Conservation (phyloP, 257 asterid genomes). For the Cinchona pubescens region DNA sequence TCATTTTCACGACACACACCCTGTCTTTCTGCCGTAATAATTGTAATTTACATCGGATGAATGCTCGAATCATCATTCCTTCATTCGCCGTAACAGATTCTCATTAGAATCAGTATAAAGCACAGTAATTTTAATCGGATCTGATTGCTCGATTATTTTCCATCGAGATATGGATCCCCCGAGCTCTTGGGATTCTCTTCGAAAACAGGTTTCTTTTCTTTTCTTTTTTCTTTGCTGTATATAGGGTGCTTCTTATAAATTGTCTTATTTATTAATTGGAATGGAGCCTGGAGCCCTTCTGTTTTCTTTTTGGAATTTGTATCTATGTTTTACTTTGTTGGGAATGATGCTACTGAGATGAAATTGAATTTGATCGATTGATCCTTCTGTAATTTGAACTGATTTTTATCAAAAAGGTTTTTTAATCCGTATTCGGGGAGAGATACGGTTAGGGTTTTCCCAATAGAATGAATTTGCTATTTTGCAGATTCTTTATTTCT, state of each 20-base stretch:
- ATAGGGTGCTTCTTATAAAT: not conserved
- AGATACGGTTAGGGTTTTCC: too few species aligned
- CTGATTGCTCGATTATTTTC: constrained; percentile 1
- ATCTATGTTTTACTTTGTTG: not conserved
- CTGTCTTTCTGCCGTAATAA: too few species aligned
- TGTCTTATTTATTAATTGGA: not conserved
- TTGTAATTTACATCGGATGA: too few species aligned
- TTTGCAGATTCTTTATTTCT: too few species aligned
- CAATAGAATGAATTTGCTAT: too few species aligned
- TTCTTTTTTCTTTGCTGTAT: not conserved
- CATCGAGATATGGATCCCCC: constrained; percentile 62
- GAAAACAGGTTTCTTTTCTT: constrained; percentile 64
- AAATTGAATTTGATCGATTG: not conserved
- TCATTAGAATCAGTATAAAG: not conserved
- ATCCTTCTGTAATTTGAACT: not conserved
- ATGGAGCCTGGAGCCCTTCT: not conserved
- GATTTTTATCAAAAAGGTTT: too few species aligned
- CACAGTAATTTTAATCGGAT: not conserved
- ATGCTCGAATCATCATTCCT: too few species aligned
- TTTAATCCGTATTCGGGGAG: too few species aligned
- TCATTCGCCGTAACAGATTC: too few species aligned
- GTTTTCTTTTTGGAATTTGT: not conserved
- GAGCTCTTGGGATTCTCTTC: constrained; percentile 88
- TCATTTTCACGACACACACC: too few species aligned
- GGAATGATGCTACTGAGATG: not conserved